Percentiles rank a stretch among this genome's conserved stretches.
These are phyloP conservation scores for Endotrypanum monterogeii DNA, from an alignment of 208 protist species.

Conservation along the genomic window DNA sequence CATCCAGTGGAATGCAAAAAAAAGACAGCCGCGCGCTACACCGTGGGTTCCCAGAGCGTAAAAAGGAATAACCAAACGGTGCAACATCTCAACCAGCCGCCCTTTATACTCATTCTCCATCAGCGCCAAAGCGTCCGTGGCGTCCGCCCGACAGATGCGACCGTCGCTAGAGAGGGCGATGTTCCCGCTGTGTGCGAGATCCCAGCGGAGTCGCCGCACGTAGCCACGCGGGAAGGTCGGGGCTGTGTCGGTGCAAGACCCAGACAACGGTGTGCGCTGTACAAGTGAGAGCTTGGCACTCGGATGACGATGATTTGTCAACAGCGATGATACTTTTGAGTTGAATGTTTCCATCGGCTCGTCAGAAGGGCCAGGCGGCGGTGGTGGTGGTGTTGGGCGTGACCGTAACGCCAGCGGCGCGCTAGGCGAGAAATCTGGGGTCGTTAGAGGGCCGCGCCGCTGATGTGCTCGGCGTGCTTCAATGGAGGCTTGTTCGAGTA, in stretches of 20 bases:
- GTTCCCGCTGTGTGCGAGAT: slow-evolving; percentile 59
- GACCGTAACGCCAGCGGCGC: neutral
- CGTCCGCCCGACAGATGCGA: slow-evolving; percentile 45
- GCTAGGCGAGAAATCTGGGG: neutral
- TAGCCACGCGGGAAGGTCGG: neutral
- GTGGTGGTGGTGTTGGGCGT: neutral
- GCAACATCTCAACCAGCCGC: slow-evolving; percentile 2
- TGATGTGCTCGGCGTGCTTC: slow-evolving; percentile 19
- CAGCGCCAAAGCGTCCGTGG: slow-evolving; percentile 35
- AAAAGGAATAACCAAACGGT: slow-evolving; percentile 46
- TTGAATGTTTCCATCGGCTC: neutral
- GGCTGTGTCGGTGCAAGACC: neutral
- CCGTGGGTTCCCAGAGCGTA: slow-evolving; percentile 55
- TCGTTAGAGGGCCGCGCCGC: slow-evolving; percentile 14
- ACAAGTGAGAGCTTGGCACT: slow-evolving; percentile 1
- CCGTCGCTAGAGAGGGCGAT: slow-evolving; percentile 57
- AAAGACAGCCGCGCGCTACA: slow-evolving; percentile 32
- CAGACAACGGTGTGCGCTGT: slow-evolving; percentile 13
- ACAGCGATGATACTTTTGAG: neutral
- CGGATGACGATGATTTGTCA: neutral
- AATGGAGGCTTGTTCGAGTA: neutral
- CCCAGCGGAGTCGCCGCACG: slow-evolving; percentile 40
- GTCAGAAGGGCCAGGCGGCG: neutral
- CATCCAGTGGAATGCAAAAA: slow-evolving; percentile 35
- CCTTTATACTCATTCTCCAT: slow-evolving; percentile 35